Base-by-base conservation (phyloP, 106 monocot genomes). In the Iris macrosiphon region DNA sequence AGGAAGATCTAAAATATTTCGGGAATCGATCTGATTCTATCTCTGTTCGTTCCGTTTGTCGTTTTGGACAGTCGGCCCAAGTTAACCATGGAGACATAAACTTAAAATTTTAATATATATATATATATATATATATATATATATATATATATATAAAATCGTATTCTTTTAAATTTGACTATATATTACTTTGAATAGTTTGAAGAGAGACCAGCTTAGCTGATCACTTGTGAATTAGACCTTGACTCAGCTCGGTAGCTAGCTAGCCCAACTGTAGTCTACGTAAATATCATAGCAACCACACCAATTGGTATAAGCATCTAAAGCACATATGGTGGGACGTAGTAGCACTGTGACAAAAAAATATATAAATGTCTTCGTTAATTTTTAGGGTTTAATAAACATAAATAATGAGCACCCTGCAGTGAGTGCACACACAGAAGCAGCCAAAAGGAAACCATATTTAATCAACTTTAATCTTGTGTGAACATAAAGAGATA, bases 321-420 rank as follows among this genome's bases (percentile, higher is more conserved):
- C 41, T n/a, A n/a, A 11, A 22, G 57, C 41, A 28, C 8, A 22
- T 27, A 41, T 18, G 35, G 57, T 58, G 57, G 57, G 40, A 56
- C 50, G 29, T n/a, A 6, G 50, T 3, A n/a, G 50, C 26, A 22
- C 11, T 48, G 23, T 25, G 9, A 48, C 9, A 11, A 25, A 48
- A 45, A 25, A 26, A 12, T 26, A 24, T 25, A 26, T 2, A 26
- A 26, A 50, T 50, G 26, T 30, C 24, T 11, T 47, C 10, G 22
- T 11, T 24, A 2, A 0, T 16, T 28, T 30, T 26, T 2, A 25
- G 25, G 41, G 41, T 40, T 41, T 6, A 11, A 40, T 40, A 19
- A 25, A 58, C 55, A 55, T 9, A 25, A 23, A 28, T 6, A 35
- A 35, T 35, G 10, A 35, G 34, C 7, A 35, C 10, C 10, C 23